A percentile compares a stretch with the other conserved stretches of the same genome.
Conservation (phyloP, 2,329 filamentous ascomycete species). For the Phialemoniopsis sp. region DNA sequence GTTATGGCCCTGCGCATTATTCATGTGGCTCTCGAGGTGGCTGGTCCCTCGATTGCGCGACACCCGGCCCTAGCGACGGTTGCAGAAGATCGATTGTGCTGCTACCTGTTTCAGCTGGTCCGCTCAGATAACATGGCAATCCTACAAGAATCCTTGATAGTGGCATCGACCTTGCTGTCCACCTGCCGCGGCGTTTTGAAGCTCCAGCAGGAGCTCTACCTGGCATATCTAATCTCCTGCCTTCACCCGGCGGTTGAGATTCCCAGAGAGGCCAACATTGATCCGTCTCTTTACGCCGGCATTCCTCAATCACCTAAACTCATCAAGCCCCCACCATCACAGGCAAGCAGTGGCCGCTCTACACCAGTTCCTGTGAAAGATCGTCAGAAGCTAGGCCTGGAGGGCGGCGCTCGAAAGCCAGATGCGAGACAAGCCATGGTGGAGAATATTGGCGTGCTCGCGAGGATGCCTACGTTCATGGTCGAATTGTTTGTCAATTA, state of each 20-base stretch:
- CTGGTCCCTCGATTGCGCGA: slow-evolving; percentile 88
- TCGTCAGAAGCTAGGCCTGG: slow-evolving; percentile 84
- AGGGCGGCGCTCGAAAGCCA: slow-evolving; percentile 86
- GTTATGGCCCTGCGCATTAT: slow-evolving; percentile 98
- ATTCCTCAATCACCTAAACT: slow-evolving; percentile 89
- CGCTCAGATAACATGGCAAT: slow-evolving; percentile 95
- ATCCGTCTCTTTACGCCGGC: slow-evolving; percentile 86
- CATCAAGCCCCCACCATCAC: slow-evolving; percentile 71
- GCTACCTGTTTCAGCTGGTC: slow-evolving; percentile 92
- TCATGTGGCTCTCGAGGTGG: slow-evolving; percentile 93
- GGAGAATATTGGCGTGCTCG: slow-evolving; percentile 87
- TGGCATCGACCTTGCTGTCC: slow-evolving; percentile 84
- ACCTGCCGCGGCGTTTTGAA: slow-evolving; percentile 90
- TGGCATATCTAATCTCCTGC: slow-evolving; percentile 92
- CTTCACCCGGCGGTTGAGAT: slow-evolving; percentile 93
- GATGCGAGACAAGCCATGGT: slow-evolving; percentile 98
- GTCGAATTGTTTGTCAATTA: slow-evolving; percentile 96
- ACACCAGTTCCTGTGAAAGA: slow-evolving; percentile 92
- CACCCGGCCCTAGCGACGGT: slow-evolving; percentile 84
- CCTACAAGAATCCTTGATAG: slow-evolving; percentile 85
- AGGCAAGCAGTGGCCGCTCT: slow-evolving; percentile 72
- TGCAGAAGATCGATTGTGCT: slow-evolving; percentile 89
- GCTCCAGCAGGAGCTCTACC: slow-evolving; percentile 91
- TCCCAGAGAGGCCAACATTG: slow-evolving; percentile 82
- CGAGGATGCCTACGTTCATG: slow-evolving; percentile 91